Conservation (phyloP, 768 basidiomycete genomes). For the Macrolepiota fuliginosa region DNA sequence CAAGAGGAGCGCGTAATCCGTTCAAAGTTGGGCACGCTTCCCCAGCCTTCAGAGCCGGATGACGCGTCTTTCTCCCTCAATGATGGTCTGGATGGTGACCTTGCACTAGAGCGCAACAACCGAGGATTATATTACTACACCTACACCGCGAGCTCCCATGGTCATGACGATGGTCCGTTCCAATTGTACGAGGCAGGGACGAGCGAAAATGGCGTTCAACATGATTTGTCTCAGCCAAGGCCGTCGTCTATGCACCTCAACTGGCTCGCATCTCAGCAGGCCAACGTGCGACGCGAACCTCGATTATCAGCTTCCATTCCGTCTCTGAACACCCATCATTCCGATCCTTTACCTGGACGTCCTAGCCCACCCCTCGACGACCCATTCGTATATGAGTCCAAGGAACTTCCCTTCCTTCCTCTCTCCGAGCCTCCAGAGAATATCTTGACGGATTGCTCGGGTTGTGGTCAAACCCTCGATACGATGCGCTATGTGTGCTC, state of each 20-base stretch:
- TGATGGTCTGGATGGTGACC: conserved; percentile 53
- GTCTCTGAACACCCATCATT: conserved; percentile 25
- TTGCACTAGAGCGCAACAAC: conserved; percentile 64
- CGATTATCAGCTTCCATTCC: conserved; percentile 19
- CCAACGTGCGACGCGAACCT: conserved; percentile 15
- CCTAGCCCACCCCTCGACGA: background rate
- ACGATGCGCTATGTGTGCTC: conserved; percentile 89
- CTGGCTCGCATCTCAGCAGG: conserved; percentile 60
- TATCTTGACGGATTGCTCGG: conserved; percentile 77
- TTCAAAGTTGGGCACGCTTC: conserved; percentile 55
- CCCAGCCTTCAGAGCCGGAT: conserved; percentile 60
- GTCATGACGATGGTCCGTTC: conserved; percentile 45
- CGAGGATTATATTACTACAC: conserved; percentile 78
- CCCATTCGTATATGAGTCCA: conserved; percentile 36
- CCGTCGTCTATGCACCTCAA: conserved; percentile 66
- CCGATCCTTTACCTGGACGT: conserved; percentile 24
- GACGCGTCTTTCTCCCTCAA: conserved; percentile 39
- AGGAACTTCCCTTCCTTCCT: conserved; percentile 45
- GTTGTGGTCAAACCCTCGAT: conserved; percentile 72
- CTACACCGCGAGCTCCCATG: conserved; percentile 56
- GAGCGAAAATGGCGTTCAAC: conserved; percentile 22
- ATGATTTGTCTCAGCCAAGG: conserved; percentile 34
- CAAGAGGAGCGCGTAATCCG: conserved; percentile 69
- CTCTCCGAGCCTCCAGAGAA: conserved; percentile 51
- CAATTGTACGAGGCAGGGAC: conserved; percentile 21